These are phyloP conservation scores for Quercus phellos DNA, from an alignment of 331 rosid genomes.

Conservation along the genomic window DNA sequence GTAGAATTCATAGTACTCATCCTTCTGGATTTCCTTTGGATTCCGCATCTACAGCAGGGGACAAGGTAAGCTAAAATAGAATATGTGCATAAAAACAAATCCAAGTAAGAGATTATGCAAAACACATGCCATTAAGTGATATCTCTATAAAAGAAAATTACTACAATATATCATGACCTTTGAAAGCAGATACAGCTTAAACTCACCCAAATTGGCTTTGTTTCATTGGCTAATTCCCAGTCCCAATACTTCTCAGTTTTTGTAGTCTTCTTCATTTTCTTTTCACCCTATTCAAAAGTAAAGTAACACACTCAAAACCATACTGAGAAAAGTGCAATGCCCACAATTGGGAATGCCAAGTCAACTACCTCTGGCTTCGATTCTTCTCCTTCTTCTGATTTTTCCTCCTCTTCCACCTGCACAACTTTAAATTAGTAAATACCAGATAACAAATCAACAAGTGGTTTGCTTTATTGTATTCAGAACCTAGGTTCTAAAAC, in stretches of 20 bases:
- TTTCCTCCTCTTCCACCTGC: constrained; percentile 98
- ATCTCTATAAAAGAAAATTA: neutral
- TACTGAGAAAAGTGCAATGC: neutral
- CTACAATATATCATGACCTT: neutral
- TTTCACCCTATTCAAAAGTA: constrained; percentile 57
- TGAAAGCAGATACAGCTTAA: constrained; percentile 16
- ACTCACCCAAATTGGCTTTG: constrained; percentile 97
- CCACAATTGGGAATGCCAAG: constrained; percentile 5
- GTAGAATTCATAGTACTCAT: constrained; percentile 88
- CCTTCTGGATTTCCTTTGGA: constrained; percentile 76
- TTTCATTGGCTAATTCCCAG: constrained; percentile 90
- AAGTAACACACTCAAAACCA: constrained; percentile 1
- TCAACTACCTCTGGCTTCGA: constrained; percentile 55
- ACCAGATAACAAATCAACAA: neutral
- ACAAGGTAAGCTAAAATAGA: neutral
- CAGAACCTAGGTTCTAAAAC: neutral
- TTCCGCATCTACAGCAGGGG: constrained; percentile 68
- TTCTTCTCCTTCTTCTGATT: constrained; percentile 86
- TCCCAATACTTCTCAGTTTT: constrained; percentile 96
- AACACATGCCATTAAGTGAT: neutral
- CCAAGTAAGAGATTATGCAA: neutral
- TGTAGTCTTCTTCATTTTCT: constrained; percentile 54
- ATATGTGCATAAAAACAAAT: neutral
- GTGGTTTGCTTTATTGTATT: neutral
- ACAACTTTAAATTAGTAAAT: constrained; percentile 13